These are phyloP conservation scores for Dryadomyces quercivorus DNA, from an alignment of 2,329 filamentous ascomycete genomes.

Conservation along the genomic window DNA sequence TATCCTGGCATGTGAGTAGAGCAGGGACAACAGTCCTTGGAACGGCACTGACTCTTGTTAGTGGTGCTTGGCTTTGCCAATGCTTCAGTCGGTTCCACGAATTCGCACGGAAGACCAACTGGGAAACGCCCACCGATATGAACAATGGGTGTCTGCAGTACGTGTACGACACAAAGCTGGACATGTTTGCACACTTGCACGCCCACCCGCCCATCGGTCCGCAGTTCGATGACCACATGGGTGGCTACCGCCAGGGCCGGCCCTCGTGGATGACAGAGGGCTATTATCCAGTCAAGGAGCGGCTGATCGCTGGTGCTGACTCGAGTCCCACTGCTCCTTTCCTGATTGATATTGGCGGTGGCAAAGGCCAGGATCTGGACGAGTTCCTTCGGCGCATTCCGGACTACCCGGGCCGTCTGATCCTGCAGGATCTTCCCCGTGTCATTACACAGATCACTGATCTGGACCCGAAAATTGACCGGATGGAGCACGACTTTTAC, in stretches of 20 bases:
- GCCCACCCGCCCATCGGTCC: conserved; percentile 16
- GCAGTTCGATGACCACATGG: conserved; percentile 27
- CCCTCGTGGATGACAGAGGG: conserved; percentile 17
- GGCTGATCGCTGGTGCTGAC: conserved; percentile 17
- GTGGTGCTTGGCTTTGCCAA: background rate
- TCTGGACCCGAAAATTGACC: conserved; percentile 18
- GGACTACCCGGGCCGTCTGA: conserved; percentile 24
- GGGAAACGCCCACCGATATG: conserved; percentile 16
- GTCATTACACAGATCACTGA: conserved; percentile 22
- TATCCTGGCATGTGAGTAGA: conserved; percentile 17
- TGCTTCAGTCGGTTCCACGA: conserved; percentile 15
- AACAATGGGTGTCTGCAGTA: conserved; percentile 19
- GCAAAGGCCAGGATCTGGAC: conserved; percentile 25
- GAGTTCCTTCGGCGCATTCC: conserved; percentile 25
- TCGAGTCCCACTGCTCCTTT: conserved; percentile 6
- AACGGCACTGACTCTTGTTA: background rate
- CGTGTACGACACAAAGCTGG: conserved; percentile 21
- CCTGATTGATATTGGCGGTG: conserved; percentile 31
- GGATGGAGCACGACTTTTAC: conserved; percentile 32
- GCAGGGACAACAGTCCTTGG: no score
- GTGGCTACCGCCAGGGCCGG: conserved; percentile 19
- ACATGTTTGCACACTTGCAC: conserved; percentile 22
- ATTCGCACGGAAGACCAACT: conserved; percentile 17
- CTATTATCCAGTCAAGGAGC: conserved; percentile 20
- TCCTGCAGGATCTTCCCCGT: conserved; percentile 34